These are phyloP conservation scores for Tubosaeta sp. DNA, from an alignment of 768 basidiomycete genomes.

Conservation along the genomic window DNA sequence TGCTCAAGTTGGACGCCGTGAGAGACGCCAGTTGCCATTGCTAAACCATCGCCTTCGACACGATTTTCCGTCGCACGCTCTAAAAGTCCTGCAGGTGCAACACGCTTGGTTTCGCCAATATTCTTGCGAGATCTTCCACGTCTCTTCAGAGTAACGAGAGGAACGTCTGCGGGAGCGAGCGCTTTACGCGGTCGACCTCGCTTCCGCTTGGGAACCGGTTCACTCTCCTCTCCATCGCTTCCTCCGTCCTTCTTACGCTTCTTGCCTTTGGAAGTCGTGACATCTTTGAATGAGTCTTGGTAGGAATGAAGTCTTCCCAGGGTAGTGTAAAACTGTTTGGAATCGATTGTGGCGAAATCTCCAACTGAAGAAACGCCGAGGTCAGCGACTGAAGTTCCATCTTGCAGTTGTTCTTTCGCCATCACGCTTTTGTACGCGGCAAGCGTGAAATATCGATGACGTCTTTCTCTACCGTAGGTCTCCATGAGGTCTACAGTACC, in stretches of 20 bases:
- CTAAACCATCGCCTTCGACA: background rate
- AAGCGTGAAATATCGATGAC: constrained; percentile 78
- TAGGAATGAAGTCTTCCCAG: constrained; percentile 39
- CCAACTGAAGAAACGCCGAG: constrained; percentile 50
- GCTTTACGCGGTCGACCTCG: constrained; percentile 54
- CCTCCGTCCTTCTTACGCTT: constrained; percentile 31
- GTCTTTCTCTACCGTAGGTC: constrained; percentile 78
- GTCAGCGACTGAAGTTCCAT: constrained; percentile 40
- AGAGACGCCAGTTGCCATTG: background rate
- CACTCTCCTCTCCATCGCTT: constrained; percentile 15
- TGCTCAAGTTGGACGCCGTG: background rate
- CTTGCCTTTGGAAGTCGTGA: constrained; percentile 13
- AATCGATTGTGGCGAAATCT: constrained; percentile 45
- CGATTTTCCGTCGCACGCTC: background rate
- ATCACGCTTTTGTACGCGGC: constrained; percentile 64
- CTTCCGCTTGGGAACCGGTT: constrained; percentile 34
- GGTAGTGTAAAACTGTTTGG: constrained; percentile 52
- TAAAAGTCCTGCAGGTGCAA: constrained; percentile 7
- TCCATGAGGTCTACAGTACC: constrained; percentile 73
- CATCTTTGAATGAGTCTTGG: constrained; percentile 47
- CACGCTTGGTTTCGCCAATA: background rate
- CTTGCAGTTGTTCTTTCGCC: constrained; percentile 60
- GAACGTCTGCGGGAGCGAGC: constrained; percentile 4
- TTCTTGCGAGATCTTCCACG: constrained; percentile 34
- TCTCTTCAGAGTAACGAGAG: constrained; percentile 27